These are phyloP conservation scores for Nidularia sp. DNA, from an alignment of 768 basidiomycete genomes.

Conservation along the genomic window DNA sequence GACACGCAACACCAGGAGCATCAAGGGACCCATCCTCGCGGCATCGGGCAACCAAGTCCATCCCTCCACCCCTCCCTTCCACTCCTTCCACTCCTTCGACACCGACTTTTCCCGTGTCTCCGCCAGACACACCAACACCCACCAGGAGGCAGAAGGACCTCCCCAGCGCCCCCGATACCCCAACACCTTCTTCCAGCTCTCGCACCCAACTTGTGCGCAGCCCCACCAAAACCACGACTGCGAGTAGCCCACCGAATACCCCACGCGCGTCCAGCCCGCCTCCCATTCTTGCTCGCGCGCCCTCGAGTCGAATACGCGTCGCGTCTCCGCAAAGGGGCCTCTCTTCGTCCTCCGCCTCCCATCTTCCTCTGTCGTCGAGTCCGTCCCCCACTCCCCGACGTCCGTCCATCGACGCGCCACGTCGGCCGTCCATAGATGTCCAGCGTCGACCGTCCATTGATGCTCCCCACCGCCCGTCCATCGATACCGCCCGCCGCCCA, in stretches of 20 bases:
- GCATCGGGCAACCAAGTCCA: constrained; percentile 24
- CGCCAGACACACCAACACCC: constrained; percentile 32
- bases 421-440: constrained; percentile 31
- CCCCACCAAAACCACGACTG: constrained; percentile 25
- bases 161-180: constrained; percentile 43
- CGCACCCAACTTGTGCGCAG: constrained; percentile 22
- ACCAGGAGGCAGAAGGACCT: constrained; percentile 31
- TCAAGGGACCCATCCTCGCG: constrained; percentile 8
- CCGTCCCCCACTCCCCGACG: constrained; percentile 26
- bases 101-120: constrained; percentile 13
- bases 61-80: constrained; percentile 18
- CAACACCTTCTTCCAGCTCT: constrained; percentile 34
- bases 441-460: constrained; percentile 25
- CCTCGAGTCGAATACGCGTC: constrained; percentile 32
- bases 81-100: constrained; percentile 14
- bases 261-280: constrained; percentile 13
- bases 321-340: constrained; percentile 39
- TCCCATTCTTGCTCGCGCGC: constrained; percentile 34
- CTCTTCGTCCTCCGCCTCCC: constrained; percentile 46
- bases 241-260: constrained; percentile 7
- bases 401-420: constrained; percentile 29
- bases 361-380: constrained; percentile 39
- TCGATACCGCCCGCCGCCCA: constrained; percentile 24
- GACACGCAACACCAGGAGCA: constrained; percentile 5
- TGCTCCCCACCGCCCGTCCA: constrained; percentile 10